Base-by-base conservation (phyloP, 257 asterid genomes). In the Scutellaria galericulata region DNA sequence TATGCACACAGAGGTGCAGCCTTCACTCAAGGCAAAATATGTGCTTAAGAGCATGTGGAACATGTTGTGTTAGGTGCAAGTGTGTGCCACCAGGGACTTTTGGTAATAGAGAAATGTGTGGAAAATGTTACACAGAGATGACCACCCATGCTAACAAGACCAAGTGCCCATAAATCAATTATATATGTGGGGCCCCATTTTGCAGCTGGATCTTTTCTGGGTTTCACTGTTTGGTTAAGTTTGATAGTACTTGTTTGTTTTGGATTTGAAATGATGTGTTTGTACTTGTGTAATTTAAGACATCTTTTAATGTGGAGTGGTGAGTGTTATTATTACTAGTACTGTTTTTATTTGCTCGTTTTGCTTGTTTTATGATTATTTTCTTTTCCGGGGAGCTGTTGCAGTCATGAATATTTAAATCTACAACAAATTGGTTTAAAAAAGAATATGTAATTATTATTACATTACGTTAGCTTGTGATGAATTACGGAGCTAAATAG, bases 11-110 rank as follows among this genome's bases (percentile, higher is more conserved):
- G 3, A 68, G 93, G 66, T 87, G 93, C 83, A 87, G 90, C 77
- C 78, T 81, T n/a, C 84, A 85, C 70, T 87, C 93, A 0, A 82
- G 93, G 84, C 86, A 56, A 42, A 85, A 87, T 7, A 0, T 46
- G 46, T 87, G 93, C 74, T 2, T 20, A 13, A 78, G 93, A 71
- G 88, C 93, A 0, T 87, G 93, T 55, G 89, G 93, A 56, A 85
- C 89, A 4, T 87, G 93, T 47, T 87, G 93, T 55, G 74, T 3
- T 7, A 82, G 90, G 73, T 87, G 93, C 85, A 80, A 83, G 7
- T 87, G 93, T 65, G 90, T 87, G 79, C 93, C 93, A 2, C 87
- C 90, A 2, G 93, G 93, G 39, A 87, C 93, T n/a, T 87, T 14
- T 66, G 90, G 93, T 39, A 87, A 87, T 50, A 83, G 89, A 59